Base-by-base conservation (phyloP, 257 asterid species). In the Scutellaria baicalensis region DNA sequence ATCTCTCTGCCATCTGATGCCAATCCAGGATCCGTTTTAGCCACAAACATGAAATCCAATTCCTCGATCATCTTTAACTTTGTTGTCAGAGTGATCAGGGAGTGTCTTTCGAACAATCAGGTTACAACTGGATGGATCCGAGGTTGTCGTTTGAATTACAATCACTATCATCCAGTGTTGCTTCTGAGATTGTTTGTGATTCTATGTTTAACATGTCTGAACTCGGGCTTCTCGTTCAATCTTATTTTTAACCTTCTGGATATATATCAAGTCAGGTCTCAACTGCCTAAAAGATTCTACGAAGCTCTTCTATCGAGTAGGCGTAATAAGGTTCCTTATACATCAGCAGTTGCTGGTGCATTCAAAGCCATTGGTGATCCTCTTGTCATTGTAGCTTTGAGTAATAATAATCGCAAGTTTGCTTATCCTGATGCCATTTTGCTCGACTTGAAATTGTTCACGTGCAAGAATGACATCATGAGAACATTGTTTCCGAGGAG, bases 321-420 rank as follows among this genome's bases (percentile, higher is more conserved):
- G 48, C 61, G 18, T 74, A 64, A 16, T n/a, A 4, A 12, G 35
- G 17, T 0, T 6, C 40, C 67, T 13, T 11, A 35, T 69, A 8
- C 16, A 12, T 42, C 71, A 50, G 69, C 59, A 13, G 48, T 83
- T 58, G 84, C 84, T 6, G 76, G 42, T 60, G 96, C 94, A 8
- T 80, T 82, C 61, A 69, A 73, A 57, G 40, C 44, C 17, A 70
- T 78, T 2, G 82, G 84, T 13, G 84, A 86, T 76, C 96, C 93
- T 40, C 45, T 85, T 14, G 79, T 86, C 55, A 63, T 80, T 66
- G 84, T 83, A 9, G 68, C 59, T 55, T 14, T 68, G 36, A 48
- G 49, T 35, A 75, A 69, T 31, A 61, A 58, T 23, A 6, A 44
- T 4, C 52, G 9, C 14, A 21, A 39, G 3, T 44, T 74, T 67